Evolutionary conservation across 73 alveolate species (phyloP), one percentile per base, ranked within the genome.

Genomic region (Paramecium sexaurelia): DNA sequence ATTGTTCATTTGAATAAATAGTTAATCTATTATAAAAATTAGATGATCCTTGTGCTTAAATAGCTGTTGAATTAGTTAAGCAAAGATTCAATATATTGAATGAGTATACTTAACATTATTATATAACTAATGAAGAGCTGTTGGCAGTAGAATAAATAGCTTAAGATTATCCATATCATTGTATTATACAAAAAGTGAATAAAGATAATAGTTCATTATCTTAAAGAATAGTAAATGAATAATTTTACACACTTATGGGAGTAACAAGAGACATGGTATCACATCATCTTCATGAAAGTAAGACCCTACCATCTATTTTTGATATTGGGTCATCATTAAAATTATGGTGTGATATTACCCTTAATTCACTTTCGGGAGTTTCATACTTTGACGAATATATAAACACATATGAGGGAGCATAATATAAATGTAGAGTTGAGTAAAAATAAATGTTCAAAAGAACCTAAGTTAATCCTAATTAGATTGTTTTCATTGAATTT

Each of bases 401-500:
- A 3, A 78, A 78, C 19, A 78, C 90, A 20, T 78, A 78, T 43
- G 90, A 78, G 8, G 90, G 90, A 3, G 40, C 40, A 22, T 22
- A 78, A 43, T 78, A 20, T 61, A 78, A 78, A 13, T 78, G 90
- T 22, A 32, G 15, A 41, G 19, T 78, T 22, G 90, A 78, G 22
- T 43, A 78, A 33, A 78, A 11, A 78, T 78, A 78, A 41, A 45
- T 78, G 68, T 78, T 22, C 20, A 39, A 45, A 43, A 41, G 73
- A 43, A 36, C 87, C 7, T n/a, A 73, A 27, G 55, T 78, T 39
- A 45, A 78, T 43, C 75, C 68, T 10, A 45, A 37, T 41, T 41
- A 78, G 41, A 78, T 78, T 26, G 90, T 78, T 3, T 78, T 78
- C 29, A 39, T 78, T 78, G 90, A 78, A 43, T 78, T 41, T 78